phyloP scores from a whole-genome alignment of 768 basidiomycete species.

The Sporobolomyces pararoseus region DNA sequence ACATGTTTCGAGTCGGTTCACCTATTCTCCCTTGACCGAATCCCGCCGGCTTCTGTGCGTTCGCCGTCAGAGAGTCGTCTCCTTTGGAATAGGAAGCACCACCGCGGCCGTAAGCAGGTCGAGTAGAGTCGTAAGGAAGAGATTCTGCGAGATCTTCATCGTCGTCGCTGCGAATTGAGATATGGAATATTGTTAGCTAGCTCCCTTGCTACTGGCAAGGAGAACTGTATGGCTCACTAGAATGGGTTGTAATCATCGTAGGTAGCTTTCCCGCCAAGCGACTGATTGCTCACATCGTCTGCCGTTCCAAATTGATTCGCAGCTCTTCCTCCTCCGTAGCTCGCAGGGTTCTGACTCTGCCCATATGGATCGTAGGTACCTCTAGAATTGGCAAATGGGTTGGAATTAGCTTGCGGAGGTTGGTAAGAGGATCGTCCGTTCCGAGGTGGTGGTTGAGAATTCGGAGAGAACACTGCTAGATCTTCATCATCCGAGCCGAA shows the following conservation, averaged over 20 bases:
- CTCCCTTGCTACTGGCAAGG: neutral
- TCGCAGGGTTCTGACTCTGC: constrained; percentile 40
- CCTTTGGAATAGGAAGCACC: constrained; percentile 13
- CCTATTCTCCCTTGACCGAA: constrained; percentile 15
- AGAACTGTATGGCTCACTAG: constrained; percentile 17
- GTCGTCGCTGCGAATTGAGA: constrained; percentile 20
- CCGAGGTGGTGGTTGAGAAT: constrained; percentile 6
- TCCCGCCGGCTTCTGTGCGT: constrained; percentile 34
- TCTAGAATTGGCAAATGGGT: constrained; percentile 33
- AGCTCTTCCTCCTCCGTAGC: constrained; percentile 35
- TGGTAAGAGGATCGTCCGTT: neutral
- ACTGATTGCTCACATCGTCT: constrained; percentile 21
- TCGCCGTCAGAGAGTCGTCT: constrained; percentile 13
- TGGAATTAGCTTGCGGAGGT: neutral
- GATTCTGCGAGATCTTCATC: constrained; percentile 30
- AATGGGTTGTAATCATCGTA: constrained; percentile 37
- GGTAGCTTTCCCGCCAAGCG: neutral
- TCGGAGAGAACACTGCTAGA: constrained; percentile 30
- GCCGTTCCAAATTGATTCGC: constrained; percentile 31
- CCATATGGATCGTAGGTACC: constrained; percentile 34
- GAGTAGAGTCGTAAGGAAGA: constrained; percentile 11
- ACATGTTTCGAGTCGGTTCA: constrained; percentile 24
- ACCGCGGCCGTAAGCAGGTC: constrained; percentile 4
- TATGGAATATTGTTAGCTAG: neutral
- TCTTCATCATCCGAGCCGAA: constrained; percentile 42